Conservation (phyloP, 2,329 filamentous ascomycete genomes). For the Simplicillium aogashimaense region DNA sequence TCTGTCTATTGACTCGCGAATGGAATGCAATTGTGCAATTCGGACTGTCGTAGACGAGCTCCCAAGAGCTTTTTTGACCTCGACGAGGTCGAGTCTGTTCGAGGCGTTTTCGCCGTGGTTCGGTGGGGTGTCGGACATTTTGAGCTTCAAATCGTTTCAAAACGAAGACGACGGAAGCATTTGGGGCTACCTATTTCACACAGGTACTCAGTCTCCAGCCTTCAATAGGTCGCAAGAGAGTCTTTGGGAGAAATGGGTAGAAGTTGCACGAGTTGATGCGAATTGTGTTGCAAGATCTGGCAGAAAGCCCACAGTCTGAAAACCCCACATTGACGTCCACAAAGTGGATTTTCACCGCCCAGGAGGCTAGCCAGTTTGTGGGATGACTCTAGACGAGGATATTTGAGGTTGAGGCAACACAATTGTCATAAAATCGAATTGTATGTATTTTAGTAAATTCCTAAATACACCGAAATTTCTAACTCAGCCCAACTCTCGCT, state of each 20-base stretch:
- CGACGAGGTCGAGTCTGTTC: conserved; percentile 35
- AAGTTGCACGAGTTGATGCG: neutral
- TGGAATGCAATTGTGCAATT: conserved; percentile 39
- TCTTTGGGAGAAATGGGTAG: neutral
- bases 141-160: conserved; percentile 5
- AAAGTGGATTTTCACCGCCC: conserved; percentile 5
- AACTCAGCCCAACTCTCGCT: too few species aligned
- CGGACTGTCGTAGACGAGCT: conserved; percentile 53
- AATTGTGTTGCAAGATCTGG: neutral
- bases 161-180: conserved; percentile 1
- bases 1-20: conserved; percentile 48
- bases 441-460: too few species aligned
- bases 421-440: too few species aligned
- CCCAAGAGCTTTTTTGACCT: conserved; percentile 39
- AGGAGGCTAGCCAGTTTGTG: neutral
- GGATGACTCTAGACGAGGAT: neutral
- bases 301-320: conserved; percentile 2
- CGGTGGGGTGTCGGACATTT: conserved; percentile 24
- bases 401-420: too few species aligned
- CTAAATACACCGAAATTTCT: too few species aligned
- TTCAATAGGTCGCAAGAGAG: neutral
- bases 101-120: conserved; percentile 33
- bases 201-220: neutral
- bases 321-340: conserved; percentile 4
- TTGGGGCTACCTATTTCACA: conserved; percentile 3